Evolutionary conservation across 176 grass and related monocot genomes (phyloP).

Genomic region (Oryza longistaminata): DNA sequence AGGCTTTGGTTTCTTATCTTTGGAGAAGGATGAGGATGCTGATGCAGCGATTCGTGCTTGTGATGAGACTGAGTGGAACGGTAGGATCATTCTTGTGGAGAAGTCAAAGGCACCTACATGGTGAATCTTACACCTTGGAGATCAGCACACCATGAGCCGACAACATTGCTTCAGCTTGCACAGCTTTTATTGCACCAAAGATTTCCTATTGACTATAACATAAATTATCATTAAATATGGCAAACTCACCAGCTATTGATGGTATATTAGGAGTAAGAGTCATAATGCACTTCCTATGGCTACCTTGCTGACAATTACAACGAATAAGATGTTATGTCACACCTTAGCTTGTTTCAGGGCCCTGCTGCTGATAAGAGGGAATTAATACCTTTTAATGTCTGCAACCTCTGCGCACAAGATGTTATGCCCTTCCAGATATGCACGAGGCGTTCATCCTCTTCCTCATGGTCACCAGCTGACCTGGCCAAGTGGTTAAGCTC

Average conservation of each 20-base stretch:
- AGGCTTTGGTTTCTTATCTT: constrained; percentile 81
- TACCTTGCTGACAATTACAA: constrained; percentile 44
- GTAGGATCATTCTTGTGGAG: constrained; percentile 88
- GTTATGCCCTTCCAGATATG: constrained; percentile 19
- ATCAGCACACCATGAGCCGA: not conserved
- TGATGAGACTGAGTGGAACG: constrained; percentile 80
- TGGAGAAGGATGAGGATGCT: constrained; percentile 85
- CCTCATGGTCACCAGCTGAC: constrained; percentile 17
- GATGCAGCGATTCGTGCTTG: constrained; percentile 88
- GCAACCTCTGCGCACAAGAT: constrained; percentile 41
- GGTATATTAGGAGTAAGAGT: constrained; percentile 56
- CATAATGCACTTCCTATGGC: constrained; percentile 50
- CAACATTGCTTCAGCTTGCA: constrained; percentile 35
- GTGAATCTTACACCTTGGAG: constrained; percentile 46
- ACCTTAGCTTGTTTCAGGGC: constrained; percentile 68
- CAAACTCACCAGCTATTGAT: constrained; percentile 63
- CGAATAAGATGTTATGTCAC: constrained; percentile 49
- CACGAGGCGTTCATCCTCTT: constrained; percentile 30
- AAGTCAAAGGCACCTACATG: constrained; percentile 71
- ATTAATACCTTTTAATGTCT: constrained; percentile 52
- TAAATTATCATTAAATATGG: constrained; percentile 50
- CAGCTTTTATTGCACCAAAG: constrained; percentile 44
- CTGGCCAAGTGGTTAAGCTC: constrained; percentile 4
- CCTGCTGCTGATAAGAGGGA: constrained; percentile 52
- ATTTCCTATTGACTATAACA: constrained; percentile 41